Conservation (phyloP, 306 rosid species). For the Prinsepia uniflora region DNA sequence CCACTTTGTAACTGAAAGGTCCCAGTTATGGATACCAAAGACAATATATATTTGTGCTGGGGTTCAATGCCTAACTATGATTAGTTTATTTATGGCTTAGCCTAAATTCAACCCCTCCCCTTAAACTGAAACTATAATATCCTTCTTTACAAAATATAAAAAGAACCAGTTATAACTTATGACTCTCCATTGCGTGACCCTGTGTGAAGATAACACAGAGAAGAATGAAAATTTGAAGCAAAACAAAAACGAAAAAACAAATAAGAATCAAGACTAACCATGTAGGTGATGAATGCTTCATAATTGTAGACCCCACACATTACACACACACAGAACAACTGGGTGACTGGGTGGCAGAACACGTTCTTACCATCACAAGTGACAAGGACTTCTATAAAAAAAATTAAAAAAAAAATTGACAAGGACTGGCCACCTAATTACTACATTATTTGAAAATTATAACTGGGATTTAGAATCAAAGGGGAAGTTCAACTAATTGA, state of each 20-base stretch:
- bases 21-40: too few relatives aligned
- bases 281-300: background rate
- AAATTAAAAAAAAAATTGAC: too few relatives aligned
- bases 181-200: too few relatives aligned
- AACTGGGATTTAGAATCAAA: background rate
- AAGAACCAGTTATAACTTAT: too few relatives aligned
- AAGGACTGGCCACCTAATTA: background rate
- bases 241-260: background rate
- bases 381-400: constrained; percentile 1
- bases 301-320: background rate
- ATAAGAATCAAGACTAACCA: background rate
- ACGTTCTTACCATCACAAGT: background rate
- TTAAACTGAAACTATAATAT: too few relatives aligned
- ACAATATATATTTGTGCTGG: too few relatives aligned
- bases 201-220: too few relatives aligned
- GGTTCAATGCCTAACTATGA: too few relatives aligned
- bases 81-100: too few relatives aligned
- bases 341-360: background rate
- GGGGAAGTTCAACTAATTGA: background rate
- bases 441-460: background rate
- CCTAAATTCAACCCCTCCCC: too few relatives aligned
- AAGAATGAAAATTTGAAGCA: background rate
- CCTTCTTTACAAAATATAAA: too few relatives aligned
- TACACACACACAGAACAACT: background rate
- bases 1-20: too few relatives aligned